phyloP scores from a whole-genome alignment of 225 moss, liverwort and hornwort genomes.

The Ulota crispa region DNA sequence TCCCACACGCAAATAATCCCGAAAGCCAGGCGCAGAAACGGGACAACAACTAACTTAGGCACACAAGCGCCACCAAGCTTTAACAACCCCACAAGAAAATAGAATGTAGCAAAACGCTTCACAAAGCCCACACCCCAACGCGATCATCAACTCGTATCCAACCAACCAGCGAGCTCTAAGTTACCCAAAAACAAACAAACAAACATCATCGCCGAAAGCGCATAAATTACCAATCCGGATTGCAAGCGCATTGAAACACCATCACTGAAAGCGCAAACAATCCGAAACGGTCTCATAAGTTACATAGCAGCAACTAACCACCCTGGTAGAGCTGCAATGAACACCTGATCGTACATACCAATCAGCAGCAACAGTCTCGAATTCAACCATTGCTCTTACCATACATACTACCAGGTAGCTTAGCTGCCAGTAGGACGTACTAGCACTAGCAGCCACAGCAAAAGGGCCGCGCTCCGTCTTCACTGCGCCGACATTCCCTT shows the following conservation, averaged over 20 bases:
- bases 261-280: neutral
- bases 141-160: slow-evolving; percentile 6
- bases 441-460: neutral
- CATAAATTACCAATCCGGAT: neutral
- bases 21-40: slow-evolving; percentile 42
- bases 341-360: slow-evolving; percentile 37
- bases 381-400: slow-evolving; percentile 22
- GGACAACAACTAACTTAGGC: neutral
- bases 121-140: slow-evolving; percentile 12
- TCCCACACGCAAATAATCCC: slow-evolving; percentile 26
- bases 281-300: neutral
- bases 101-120: neutral
- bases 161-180: neutral
- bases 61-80: slow-evolving; percentile 2
- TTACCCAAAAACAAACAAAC: neutral
- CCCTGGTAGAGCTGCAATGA: slow-evolving; percentile 25
- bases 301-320: slow-evolving; percentile 5
- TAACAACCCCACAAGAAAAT: neutral
- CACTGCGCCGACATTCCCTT: slow-evolving; percentile 47
- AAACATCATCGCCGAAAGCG: neutral
- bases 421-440: neutral
- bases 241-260: neutral
- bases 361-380: slow-evolving; percentile 5
- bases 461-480: neutral
- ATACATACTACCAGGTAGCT: neutral